Conservation (phyloP, 345 rosid genomes). For the Lenwebbia sp. region DNA sequence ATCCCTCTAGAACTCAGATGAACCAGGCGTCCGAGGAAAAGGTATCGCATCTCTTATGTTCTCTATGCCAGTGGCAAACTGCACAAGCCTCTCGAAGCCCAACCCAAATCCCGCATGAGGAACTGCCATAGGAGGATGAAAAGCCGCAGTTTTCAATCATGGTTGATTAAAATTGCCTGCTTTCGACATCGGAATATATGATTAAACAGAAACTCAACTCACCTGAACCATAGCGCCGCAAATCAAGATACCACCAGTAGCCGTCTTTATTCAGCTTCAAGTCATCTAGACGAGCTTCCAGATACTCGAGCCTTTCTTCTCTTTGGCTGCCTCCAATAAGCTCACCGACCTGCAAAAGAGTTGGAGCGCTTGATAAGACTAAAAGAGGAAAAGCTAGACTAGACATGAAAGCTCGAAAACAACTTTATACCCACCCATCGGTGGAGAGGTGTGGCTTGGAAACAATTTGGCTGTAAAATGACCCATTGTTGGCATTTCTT, state of each 20-base stretch:
- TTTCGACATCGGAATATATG: neutral
- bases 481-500: neutral
- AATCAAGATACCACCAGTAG: slow-evolving; percentile 98
- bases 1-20: slow-evolving; percentile 62
- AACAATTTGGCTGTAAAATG: neutral
- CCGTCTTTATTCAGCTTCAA: slow-evolving; percentile 69
- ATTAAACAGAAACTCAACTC: neutral
- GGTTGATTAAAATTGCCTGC: neutral
- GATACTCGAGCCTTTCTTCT: slow-evolving; percentile 80
- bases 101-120: slow-evolving; percentile 97
- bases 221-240: slow-evolving; percentile 98
- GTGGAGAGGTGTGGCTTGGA: neutral
- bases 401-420: neutral
- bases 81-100: slow-evolving; percentile 95
- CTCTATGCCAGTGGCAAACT: slow-evolving; percentile 87
- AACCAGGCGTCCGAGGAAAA: slow-evolving; percentile 87
- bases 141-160: neutral
- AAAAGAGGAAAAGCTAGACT: neutral
- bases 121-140: slow-evolving; percentile 33
- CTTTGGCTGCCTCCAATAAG: slow-evolving; percentile 99
- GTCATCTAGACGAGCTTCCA: slow-evolving; percentile 75
- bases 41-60: slow-evolving; percentile 93
- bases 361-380: neutral
- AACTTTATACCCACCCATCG: neutral
- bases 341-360: slow-evolving; percentile 62